Evolutionary conservation across 2,329 filamentous ascomycete genomes (phyloP).

Genomic region (Furcasterigmium sp.): DNA sequence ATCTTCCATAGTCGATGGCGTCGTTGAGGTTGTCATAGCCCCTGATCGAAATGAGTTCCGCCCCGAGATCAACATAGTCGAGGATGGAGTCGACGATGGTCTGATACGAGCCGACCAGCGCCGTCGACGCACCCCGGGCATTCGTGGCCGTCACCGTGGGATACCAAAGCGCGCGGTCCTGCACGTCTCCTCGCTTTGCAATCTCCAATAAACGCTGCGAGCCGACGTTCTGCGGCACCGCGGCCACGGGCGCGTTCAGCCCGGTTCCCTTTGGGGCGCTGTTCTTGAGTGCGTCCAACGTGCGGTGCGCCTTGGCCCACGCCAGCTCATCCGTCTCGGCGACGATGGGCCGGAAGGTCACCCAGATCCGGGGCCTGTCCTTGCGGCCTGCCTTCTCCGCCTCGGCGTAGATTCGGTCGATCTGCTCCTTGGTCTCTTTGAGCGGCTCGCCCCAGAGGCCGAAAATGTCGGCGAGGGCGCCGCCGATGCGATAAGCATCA

Average conservation of each 20-base stretch:
- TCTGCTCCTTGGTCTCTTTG: conserved; percentile 59
- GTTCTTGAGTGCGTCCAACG: conserved; percentile 42
- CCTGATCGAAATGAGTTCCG: conserved; percentile 53
- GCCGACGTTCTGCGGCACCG: conserved; percentile 50
- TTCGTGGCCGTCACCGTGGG: conserved; percentile 57
- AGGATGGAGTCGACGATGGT: conserved; percentile 49
- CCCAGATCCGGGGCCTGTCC: conserved; percentile 56
- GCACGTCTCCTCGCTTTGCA: conserved; percentile 48
- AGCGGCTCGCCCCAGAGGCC: conserved; percentile 60
- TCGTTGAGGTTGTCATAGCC: conserved; percentile 58
- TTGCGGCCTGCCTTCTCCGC: conserved; percentile 50
- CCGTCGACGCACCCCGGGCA: conserved; percentile 53
- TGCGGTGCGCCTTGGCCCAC: conserved; percentile 55
- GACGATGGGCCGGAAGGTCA: conserved; percentile 56
- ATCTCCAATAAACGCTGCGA: conserved; percentile 55
- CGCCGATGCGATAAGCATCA: conserved; percentile 55
- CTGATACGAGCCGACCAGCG: conserved; percentile 48
- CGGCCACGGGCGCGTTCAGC: conserved; percentile 17
- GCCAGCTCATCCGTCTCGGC: conserved; percentile 59
- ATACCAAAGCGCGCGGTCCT: conserved; percentile 59
- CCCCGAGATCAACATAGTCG: conserved; percentile 52
- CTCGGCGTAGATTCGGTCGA: conserved; percentile 54
- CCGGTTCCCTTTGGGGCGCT: conserved; percentile 28
- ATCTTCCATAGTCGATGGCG: conserved; percentile 53
- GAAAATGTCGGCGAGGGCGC: conserved; percentile 55